Percentiles rank a stretch among this genome's conserved stretches.
phyloP scores from a whole-genome alignment of 2,329 filamentous ascomycete species.

The Colletotrichum filicis region DNA sequence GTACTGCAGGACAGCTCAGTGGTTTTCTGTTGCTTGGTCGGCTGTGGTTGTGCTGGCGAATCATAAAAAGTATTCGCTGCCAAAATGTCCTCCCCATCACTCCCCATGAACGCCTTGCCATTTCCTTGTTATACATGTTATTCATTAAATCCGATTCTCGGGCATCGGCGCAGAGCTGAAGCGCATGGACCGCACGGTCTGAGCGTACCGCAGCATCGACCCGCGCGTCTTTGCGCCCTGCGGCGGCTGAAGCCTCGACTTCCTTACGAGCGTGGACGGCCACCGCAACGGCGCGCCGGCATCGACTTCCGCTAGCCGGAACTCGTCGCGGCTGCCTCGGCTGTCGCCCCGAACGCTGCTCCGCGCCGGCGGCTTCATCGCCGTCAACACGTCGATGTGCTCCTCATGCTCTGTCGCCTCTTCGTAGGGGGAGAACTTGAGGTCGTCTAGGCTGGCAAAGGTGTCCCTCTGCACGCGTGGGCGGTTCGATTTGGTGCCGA shows the following conservation, averaged over 20 bases:
- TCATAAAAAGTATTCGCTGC: background rate
- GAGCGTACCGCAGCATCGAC: background rate
- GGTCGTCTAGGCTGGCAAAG: slow-evolving; percentile 8
- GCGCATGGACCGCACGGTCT: background rate
- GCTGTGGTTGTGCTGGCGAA: background rate
- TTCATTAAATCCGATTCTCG: slow-evolving; percentile 7
- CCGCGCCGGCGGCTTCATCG: slow-evolving; percentile 4
- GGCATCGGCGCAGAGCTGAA: background rate
- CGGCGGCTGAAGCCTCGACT: slow-evolving; percentile 22
- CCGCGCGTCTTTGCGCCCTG: background rate
- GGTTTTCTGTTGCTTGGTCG: background rate
- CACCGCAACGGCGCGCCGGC: slow-evolving; percentile 5
- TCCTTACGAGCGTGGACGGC: slow-evolving; percentile 13
- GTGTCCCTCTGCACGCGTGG: slow-evolving; percentile 10
- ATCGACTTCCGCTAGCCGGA: slow-evolving; percentile 21
- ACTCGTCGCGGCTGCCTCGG: slow-evolving; percentile 4
- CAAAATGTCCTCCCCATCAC: background rate
- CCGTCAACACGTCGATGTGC: background rate
- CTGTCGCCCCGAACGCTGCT: background rate
- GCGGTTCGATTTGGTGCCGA: slow-evolving; percentile 35
- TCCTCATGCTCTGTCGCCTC: slow-evolving; percentile 11
- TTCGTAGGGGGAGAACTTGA: background rate
- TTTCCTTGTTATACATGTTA: background rate
- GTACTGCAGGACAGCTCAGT: background rate
- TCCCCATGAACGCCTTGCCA: background rate